Percentiles rank a stretch among this genome's conserved stretches.
These are phyloP conservation scores for Xylaria sp. DNA, from an alignment of 2,329 filamentous ascomycete species.

Conservation along the genomic window DNA sequence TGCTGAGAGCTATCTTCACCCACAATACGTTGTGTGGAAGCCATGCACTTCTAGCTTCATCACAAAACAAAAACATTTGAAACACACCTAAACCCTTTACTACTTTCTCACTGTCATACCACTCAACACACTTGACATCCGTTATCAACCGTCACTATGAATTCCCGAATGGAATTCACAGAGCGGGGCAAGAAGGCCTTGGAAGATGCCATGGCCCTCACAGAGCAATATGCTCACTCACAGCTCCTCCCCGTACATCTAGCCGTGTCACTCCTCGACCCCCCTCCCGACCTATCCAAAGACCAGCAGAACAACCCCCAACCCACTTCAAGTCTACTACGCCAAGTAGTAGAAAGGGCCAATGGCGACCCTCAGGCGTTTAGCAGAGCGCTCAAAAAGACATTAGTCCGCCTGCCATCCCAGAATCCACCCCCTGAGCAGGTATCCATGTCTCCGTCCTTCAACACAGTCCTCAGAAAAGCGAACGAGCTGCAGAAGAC, in stretches of 20 bases:
- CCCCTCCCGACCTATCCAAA: slow-evolving; percentile 76
- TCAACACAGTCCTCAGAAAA: slow-evolving; percentile 81
- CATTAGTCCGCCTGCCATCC: slow-evolving; percentile 85
- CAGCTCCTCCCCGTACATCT: slow-evolving; percentile 91
- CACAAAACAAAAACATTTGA: neutral
- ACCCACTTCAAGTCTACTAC: slow-evolving; percentile 77
- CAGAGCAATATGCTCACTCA: slow-evolving; percentile 87
- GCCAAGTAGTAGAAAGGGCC: slow-evolving; percentile 91
- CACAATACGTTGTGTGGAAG: slow-evolving; percentile 5
- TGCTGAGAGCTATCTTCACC: neutral
- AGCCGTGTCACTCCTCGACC: slow-evolving; percentile 80
- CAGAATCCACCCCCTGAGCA: slow-evolving; percentile 94
- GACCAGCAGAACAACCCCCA: slow-evolving; percentile 80
- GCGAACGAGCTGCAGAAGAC: slow-evolving; percentile 92
- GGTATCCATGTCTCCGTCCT: slow-evolving; percentile 79
- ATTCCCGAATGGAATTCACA: slow-evolving; percentile 86
- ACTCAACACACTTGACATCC: slow-evolving; percentile 29
- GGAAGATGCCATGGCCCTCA: slow-evolving; percentile 84
- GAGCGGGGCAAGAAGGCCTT: slow-evolving; percentile 90
- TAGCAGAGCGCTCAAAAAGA: slow-evolving; percentile 89
- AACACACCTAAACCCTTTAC: neutral
- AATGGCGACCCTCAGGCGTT: slow-evolving; percentile 91
- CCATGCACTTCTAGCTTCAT: neutral
- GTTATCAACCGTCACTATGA: slow-evolving; percentile 57
- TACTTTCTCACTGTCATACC: slow-evolving; percentile 19